phyloP scores from a whole-genome alignment of 495 filamentous ascomycete genomes.

The Talaromyces nanjingensis region DNA sequence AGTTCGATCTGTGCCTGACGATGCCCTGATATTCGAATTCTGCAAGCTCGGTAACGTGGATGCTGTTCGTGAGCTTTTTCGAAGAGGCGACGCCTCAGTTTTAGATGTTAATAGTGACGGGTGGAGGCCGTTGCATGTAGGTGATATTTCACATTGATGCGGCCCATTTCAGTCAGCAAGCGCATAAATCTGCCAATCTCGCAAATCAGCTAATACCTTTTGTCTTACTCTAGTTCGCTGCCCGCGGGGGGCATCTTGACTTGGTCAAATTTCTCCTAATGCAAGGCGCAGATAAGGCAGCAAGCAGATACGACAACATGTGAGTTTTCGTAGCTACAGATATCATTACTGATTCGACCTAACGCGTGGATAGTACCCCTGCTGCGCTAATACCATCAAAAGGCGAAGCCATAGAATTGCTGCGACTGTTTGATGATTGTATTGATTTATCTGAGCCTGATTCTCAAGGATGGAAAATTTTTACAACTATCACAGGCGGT shows the following conservation, averaged over 20 bases:
- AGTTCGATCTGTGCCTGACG: neutral
- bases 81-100: neutral
- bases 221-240: neutral
- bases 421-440: constrained; percentile 7
- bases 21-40: constrained; percentile 4
- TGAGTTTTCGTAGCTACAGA: neutral
- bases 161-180: neutral
- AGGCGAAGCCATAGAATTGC: neutral
- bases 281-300: constrained; percentile 6
- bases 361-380: neutral
- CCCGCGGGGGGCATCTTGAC: neutral
- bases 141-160: neutral
- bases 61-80: neutral
- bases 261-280: constrained; percentile 6
- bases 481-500: neutral
- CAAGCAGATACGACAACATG: neutral
- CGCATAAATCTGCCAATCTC: too few relatives aligned
- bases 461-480: neutral
- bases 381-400: neutral
- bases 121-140: neutral
- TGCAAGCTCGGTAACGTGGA: neutral
- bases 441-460: constrained; percentile 3
- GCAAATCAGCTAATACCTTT: neutral
- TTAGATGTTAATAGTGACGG: neutral
- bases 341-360: neutral